Evolutionary conservation across 2,329 filamentous ascomycete genomes (phyloP).

Genomic region (Curvularia verruculosa): DNA sequence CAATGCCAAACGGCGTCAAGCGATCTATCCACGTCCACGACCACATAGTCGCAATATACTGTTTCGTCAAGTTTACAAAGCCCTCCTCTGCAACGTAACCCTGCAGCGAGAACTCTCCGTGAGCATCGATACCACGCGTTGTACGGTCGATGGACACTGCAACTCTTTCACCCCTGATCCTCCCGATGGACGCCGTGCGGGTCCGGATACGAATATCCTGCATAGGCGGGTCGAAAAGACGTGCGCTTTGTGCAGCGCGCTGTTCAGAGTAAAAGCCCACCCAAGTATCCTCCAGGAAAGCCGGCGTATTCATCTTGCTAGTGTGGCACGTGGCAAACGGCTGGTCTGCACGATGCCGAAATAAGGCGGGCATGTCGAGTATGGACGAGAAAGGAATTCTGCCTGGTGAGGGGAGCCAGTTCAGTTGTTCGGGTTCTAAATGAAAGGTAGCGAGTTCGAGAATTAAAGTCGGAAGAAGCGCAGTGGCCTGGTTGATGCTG

Average conservation of each 20-base stretch:
- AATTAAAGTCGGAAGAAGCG: slow-evolving; percentile 12
- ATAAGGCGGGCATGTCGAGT: slow-evolving; percentile 25
- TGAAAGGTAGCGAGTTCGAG: slow-evolving; percentile 10
- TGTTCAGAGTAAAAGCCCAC: slow-evolving; percentile 27
- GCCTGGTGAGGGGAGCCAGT: slow-evolving; percentile 17
- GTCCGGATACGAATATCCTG: slow-evolving; percentile 19
- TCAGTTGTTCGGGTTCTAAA: background rate
- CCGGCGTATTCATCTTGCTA: slow-evolving; percentile 20
- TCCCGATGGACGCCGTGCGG: background rate
- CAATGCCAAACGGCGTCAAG: slow-evolving; percentile 34
- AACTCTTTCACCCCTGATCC: background rate
- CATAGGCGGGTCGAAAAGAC: slow-evolving; percentile 23
- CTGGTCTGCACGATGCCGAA: background rate
- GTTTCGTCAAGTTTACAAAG: slow-evolving; percentile 21
- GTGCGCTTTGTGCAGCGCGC: background rate
- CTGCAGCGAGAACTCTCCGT: slow-evolving; percentile 24
- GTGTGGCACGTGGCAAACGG: slow-evolving; percentile 26
- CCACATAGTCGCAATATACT: slow-evolving; percentile 12
- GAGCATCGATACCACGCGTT: slow-evolving; percentile 20
- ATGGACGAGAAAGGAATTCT: slow-evolving; percentile 19
- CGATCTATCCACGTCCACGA: slow-evolving; percentile 26
- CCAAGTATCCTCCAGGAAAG: slow-evolving; percentile 28
- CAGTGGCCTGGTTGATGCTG: slow-evolving; percentile 15
- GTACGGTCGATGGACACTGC: slow-evolving; percentile 13
- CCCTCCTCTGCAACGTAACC: slow-evolving; percentile 26